Percentiles rank a stretch among this genome's conserved stretches.
Evolutionary conservation across 2,329 filamentous ascomycete species (phyloP).

Genomic region (Tetracladium maxilliforme): DNA sequence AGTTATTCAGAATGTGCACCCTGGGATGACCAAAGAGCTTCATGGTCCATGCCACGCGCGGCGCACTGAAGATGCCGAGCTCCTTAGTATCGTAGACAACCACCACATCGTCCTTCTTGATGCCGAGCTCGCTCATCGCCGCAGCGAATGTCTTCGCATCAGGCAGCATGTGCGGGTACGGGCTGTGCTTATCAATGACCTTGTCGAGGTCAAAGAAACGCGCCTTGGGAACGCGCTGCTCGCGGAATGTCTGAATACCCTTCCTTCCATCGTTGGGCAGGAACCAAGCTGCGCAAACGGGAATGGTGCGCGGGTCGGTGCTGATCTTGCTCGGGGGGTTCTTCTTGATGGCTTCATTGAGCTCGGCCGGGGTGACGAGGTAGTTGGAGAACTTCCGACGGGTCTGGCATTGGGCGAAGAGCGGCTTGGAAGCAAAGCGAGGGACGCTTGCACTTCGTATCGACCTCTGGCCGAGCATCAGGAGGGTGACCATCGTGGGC

Average conservation of each 20-base stretch:
- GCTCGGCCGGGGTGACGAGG: conserved; percentile 71
- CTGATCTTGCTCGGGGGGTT: conserved; percentile 70
- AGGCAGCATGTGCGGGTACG: conserved; percentile 95
- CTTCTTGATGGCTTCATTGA: conserved; percentile 67
- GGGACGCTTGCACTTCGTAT: too few relatives aligned
- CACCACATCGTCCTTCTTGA: conserved; percentile 73
- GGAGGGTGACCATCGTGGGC: too few relatives aligned
- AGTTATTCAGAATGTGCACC: conserved; percentile 92
- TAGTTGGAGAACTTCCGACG: conserved; percentile 75
- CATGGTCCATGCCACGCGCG: conserved; percentile 87
- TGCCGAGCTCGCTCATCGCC: conserved; percentile 80
- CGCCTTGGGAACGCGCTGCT: conserved; percentile 73
- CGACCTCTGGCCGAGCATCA: too few relatives aligned
- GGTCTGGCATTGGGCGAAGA: too few relatives aligned
- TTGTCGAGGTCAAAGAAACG: conserved; percentile 95
- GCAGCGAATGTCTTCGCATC: conserved; percentile 65
- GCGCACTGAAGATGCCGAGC: conserved; percentile 85
- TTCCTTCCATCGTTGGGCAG: conserved; percentile 80
- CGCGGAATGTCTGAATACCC: conserved; percentile 67
- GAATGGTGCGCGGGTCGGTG: conserved; percentile 69
- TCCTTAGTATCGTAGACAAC: conserved; percentile 92
- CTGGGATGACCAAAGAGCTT: conserved; percentile 76
- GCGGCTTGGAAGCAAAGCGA: too few relatives aligned
- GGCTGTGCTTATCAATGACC: conserved; percentile 72
- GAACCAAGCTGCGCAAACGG: conserved; percentile 91